phyloP scores from a whole-genome alignment of 495 filamentous ascomycete genomes.

The Hypoxylon trugodes region DNA sequence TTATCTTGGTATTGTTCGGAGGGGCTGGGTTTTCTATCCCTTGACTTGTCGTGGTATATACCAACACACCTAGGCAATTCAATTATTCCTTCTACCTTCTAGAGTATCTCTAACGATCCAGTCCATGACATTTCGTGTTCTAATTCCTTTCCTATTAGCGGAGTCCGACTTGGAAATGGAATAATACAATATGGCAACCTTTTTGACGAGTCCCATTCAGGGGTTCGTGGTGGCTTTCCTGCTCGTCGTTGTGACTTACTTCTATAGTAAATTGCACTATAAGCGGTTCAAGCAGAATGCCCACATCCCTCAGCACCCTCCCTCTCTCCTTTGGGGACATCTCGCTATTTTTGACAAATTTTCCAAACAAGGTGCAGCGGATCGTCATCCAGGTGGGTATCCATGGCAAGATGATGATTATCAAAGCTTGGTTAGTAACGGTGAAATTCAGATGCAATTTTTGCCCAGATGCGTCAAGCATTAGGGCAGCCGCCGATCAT shows the following conservation, averaged over 20 bases:
- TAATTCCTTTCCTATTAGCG: too few relatives aligned
- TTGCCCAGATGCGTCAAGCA: constrained; percentile 7
- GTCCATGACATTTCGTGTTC: too few relatives aligned
- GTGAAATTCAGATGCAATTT: constrained; percentile 11
- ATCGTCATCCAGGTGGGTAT: constrained; percentile 40
- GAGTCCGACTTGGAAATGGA: too few relatives aligned
- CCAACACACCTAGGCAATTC: too few relatives aligned
- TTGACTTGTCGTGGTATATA: too few relatives aligned
- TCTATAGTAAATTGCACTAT: constrained; percentile 15
- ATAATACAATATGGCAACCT: too few relatives aligned
- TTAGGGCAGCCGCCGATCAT: constrained; percentile 13
- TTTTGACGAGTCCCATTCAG: too few relatives aligned
- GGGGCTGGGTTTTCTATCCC: too few relatives aligned
- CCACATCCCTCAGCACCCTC: constrained; percentile 42
- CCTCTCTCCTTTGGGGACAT: constrained; percentile 48
- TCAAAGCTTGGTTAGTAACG: not conserved
- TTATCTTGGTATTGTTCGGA: too few relatives aligned
- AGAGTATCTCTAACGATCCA: too few relatives aligned
- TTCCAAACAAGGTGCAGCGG: constrained; percentile 17
- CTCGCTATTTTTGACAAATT: constrained; percentile 40
- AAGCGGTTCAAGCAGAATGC: constrained; percentile 37
- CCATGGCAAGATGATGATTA: not conserved
- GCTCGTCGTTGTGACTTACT: not conserved
- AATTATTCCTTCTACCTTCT: too few relatives aligned
- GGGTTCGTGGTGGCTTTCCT: too few relatives aligned